Conservation (phyloP, 768 basidiomycete genomes). For the Lentinula aciculospora region DNA sequence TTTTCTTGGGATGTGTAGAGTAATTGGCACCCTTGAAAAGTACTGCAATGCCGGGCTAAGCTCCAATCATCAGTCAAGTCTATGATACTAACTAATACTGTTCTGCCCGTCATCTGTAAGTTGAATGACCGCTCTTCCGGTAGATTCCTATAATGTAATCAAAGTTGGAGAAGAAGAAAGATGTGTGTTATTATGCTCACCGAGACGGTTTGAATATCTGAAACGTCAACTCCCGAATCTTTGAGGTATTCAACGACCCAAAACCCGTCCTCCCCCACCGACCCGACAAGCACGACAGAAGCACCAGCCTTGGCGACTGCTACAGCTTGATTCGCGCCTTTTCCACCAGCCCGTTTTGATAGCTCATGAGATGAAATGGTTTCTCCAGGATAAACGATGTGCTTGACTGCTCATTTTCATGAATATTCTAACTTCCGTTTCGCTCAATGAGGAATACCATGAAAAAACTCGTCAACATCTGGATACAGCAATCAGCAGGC, state of each 20-base stretch:
- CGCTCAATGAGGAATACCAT: slow-evolving; percentile 27
- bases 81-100: slow-evolving; percentile 43
- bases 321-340: slow-evolving; percentile 62
- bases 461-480: slow-evolving; percentile 58
- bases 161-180: background rate
- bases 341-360: slow-evolving; percentile 50
- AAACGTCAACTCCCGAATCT: slow-evolving; percentile 33
- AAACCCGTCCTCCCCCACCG: slow-evolving; percentile 46
- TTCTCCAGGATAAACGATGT: slow-evolving; percentile 51
- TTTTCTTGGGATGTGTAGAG: slow-evolving; percentile 26
- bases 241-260: slow-evolving; percentile 40
- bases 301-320: slow-evolving; percentile 50
- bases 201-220: slow-evolving; percentile 30
- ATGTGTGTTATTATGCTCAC: slow-evolving; percentile 20
- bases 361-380: slow-evolving; percentile 49
- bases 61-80: background rate
- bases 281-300: slow-evolving; percentile 41
- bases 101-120: slow-evolving; percentile 54
- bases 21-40: slow-evolving; percentile 57
- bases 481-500: slow-evolving; percentile 3
- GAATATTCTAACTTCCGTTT: background rate
- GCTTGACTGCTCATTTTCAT: slow-evolving; percentile 30
- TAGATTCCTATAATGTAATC: slow-evolving; percentile 32
- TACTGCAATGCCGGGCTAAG: slow-evolving; percentile 25
- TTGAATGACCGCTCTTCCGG: slow-evolving; percentile 59